A percentile compares a stretch with the other conserved stretches of the same genome.
Conservation (phyloP, 768 basidiomycete species). For the Tricholoma saponaceum region DNA sequence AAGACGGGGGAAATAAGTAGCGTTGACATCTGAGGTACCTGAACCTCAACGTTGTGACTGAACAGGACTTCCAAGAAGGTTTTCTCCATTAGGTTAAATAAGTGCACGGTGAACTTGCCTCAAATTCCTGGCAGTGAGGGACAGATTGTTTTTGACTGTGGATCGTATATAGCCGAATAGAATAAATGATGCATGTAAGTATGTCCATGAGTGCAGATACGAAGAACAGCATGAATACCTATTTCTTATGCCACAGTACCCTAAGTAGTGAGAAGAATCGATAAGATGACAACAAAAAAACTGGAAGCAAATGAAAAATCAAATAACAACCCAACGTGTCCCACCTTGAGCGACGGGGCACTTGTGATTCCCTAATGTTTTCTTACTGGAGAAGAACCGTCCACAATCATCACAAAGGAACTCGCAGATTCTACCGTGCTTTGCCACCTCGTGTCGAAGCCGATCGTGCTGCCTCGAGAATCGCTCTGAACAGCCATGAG, state of each 20-base stretch:
- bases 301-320: conserved; percentile 4
- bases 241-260: background rate
- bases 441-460: conserved; percentile 54
- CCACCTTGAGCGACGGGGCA: conserved; percentile 48
- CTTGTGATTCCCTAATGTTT: conserved; percentile 52
- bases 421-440: conserved; percentile 55
- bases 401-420: conserved; percentile 48
- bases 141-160: no score
- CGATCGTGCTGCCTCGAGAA: conserved; percentile 57
- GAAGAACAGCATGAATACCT: background rate
- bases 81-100: background rate
- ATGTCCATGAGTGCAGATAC: background rate
- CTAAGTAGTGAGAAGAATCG: background rate
- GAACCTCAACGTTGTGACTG: no score
- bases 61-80: background rate
- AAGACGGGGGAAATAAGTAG: no score
- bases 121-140: background rate
- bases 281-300: background rate
- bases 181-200: background rate
- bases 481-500: conserved; percentile 48
- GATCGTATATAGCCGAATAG: no score
- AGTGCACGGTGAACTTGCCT: background rate
- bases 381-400: conserved; percentile 49
- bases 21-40: no score
- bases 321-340: conserved; percentile 46